Conservation (phyloP, 768 basidiomycete genomes). For the Rhizopogon vulgaris region DNA sequence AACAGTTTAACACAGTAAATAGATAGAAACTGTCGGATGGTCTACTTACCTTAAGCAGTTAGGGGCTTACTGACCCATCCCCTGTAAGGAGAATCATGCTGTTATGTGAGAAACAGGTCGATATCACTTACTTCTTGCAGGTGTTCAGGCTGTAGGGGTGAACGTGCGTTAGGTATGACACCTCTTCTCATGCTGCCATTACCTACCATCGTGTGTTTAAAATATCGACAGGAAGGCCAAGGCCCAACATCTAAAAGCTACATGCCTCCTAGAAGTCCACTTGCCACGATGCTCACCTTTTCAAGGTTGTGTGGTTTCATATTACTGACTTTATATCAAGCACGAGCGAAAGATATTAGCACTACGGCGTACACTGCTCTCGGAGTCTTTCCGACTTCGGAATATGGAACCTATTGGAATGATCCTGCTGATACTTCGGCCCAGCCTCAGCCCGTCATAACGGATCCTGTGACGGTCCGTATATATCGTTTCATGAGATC, state of each 20-base stretch:
- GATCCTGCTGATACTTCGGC: conserved; percentile 59
- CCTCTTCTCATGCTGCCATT: background rate
- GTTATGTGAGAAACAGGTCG: background rate
- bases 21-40: too few relatives aligned
- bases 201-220: background rate
- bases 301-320: conserved; percentile 9
- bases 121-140: background rate
- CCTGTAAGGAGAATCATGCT: too few relatives aligned
- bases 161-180: background rate
- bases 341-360: conserved; percentile 8
- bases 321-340: conserved; percentile 1
- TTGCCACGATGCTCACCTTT: conserved; percentile 11
- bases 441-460: conserved; percentile 66
- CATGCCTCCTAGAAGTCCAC: background rate
- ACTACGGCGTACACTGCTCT: conserved; percentile 50
- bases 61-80: too few relatives aligned
- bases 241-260: background rate
- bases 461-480: conserved; percentile 63
- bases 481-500: conserved; percentile 5
- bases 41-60: too few relatives aligned
- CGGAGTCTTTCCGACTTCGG: conserved; percentile 56
- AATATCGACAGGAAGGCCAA: background rate
- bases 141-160: background rate
- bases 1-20: too few relatives aligned
- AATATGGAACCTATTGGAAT: conserved; percentile 60